A percentile compares a stretch with the other conserved stretches of the same genome.
phyloP scores from a whole-genome alignment of 371 early-diverging fungal species.

The Phascolomyces articulosus region DNA sequence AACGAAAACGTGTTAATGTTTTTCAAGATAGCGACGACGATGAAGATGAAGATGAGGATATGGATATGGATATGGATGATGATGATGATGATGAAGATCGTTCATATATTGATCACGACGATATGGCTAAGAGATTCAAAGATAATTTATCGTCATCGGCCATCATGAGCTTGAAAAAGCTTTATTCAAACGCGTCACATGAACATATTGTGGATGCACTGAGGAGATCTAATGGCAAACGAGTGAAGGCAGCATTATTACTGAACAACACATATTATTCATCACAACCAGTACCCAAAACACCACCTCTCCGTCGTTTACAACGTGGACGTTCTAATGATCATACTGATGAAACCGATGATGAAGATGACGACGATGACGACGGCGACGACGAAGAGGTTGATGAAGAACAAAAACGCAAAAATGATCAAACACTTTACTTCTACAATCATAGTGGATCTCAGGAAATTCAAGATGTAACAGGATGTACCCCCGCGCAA shows the following conservation, averaged over 20 bases:
- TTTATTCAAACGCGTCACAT: slow-evolving; percentile 7
- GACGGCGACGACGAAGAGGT: neutral
- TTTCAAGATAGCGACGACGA: slow-evolving; percentile 9
- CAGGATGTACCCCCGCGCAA: slow-evolving; percentile 62
- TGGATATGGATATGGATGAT: slow-evolving; percentile 14
- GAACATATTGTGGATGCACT: slow-evolving; percentile 5
- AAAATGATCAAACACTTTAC: slow-evolving; percentile 40
- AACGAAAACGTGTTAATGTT: slow-evolving; percentile 10
- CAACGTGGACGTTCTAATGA: neutral
- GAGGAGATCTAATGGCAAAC: slow-evolving; percentile 7
- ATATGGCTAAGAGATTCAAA: slow-evolving; percentile 8
- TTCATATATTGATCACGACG: slow-evolving; percentile 21
- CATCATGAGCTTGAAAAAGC: neutral
- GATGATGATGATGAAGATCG: slow-evolving; percentile 17
- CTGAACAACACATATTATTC: slow-evolving; percentile 11
- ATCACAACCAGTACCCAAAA: slow-evolving; percentile 19
- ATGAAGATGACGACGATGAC: neutral
- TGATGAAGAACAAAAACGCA: slow-evolving; percentile 3
- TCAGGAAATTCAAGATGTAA: slow-evolving; percentile 67
- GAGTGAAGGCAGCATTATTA: slow-evolving; percentile 14
- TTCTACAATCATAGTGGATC: slow-evolving; percentile 69
- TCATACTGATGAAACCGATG: neutral
- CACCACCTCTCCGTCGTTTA: slow-evolving; percentile 10
- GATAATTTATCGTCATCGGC: neutral
- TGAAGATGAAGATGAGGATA: slow-evolving; percentile 18